Percentiles rank a stretch among this genome's conserved stretches.
Conservation (phyloP, 2,329 filamentous ascomycete species). For the Exophiala aquamarina region DNA sequence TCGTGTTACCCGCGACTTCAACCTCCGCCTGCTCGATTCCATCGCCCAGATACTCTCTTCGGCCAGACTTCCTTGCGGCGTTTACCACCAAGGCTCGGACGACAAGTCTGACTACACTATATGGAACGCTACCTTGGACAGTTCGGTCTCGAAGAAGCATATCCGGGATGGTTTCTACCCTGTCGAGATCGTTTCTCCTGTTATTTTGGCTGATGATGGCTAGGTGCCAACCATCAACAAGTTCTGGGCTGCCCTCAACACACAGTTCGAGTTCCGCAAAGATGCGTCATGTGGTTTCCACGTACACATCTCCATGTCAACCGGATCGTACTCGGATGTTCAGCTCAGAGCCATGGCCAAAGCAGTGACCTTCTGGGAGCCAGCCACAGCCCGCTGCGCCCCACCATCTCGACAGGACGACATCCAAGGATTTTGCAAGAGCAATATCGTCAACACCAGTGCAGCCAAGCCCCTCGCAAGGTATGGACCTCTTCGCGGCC, state of each 20-base stretch:
- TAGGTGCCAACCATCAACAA: conserved; percentile 5
- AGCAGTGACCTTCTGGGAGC: conserved; percentile 4
- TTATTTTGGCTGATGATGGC: background rate
- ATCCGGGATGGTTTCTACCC: background rate
- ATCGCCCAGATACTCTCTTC: too few species aligned
- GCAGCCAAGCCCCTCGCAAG: too few species aligned
- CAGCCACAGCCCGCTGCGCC: conserved; percentile 5
- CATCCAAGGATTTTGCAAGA: conserved; percentile 4
- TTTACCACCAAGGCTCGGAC: background rate
- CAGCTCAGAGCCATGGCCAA: conserved; percentile 9
- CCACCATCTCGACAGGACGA: conserved; percentile 1
- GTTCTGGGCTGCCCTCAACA: conserved; percentile 4
- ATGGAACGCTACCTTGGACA: background rate
- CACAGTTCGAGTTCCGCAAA: conserved; percentile 1
- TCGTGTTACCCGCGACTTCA: too few species aligned
- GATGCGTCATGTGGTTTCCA: conserved; percentile 7
- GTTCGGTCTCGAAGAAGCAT: background rate
- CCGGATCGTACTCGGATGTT: conserved; percentile 2
- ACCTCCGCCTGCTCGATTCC: too few species aligned
- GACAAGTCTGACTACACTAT: background rate
- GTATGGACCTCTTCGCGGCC: too few species aligned
- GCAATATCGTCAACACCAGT: conserved; percentile 3
- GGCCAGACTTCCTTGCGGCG: too few species aligned
- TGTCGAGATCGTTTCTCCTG: background rate
- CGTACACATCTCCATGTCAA: conserved; percentile 1